These are phyloP conservation scores for Trametes pubescens DNA, from an alignment of 1,284 basidiomycete genomes.

Conservation along the genomic window DNA sequence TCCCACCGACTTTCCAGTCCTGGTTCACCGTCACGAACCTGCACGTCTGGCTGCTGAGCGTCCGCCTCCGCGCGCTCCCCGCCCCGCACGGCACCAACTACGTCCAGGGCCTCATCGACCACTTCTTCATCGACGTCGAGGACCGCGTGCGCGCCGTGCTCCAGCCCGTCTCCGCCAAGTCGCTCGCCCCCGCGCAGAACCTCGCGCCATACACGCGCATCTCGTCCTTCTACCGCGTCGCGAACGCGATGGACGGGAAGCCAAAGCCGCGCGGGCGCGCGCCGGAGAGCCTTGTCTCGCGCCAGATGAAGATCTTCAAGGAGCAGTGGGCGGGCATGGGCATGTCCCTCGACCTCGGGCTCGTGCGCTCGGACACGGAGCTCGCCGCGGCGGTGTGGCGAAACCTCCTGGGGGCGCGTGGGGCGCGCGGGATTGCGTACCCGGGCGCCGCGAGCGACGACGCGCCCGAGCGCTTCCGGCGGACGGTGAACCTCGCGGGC, in stretches of 20 bases:
- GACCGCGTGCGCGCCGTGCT: conserved; percentile 88
- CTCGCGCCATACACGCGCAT: conserved; percentile 47
- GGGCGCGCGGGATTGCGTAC: conserved; percentile 70
- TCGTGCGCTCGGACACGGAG: conserved; percentile 79
- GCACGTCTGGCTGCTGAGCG: conserved; percentile 91
- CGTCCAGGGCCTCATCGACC: conserved; percentile 88
- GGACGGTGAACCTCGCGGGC: conserved; percentile 72
- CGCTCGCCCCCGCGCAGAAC: conserved; percentile 25
- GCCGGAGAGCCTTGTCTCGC: conserved; percentile 83
- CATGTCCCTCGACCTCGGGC: conserved; percentile 83
- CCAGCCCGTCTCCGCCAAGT: conserved; percentile 53
- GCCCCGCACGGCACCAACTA: conserved; percentile 68
- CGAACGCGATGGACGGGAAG: conserved; percentile 40
- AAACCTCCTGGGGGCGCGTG: conserved; percentile 86
- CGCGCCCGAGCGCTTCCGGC: conserved; percentile 51
- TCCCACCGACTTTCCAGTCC: conserved; percentile 96
- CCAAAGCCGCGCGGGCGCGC: conserved; percentile 56
- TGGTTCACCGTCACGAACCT: conserved; percentile 97
- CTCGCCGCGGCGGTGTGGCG: conserved; percentile 92
- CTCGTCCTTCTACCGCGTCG: conserved; percentile 60
- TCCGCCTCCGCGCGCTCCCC: conserved; percentile 88
- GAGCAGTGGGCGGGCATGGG: conserved; percentile 92
- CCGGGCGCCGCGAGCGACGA: conserved; percentile 45
- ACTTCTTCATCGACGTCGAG: conserved; percentile 97
- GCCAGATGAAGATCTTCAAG: conserved; percentile 92